Conservation (phyloP, 2,329 filamentous ascomycete genomes). For the Aspergillus spinulosporus region DNA sequence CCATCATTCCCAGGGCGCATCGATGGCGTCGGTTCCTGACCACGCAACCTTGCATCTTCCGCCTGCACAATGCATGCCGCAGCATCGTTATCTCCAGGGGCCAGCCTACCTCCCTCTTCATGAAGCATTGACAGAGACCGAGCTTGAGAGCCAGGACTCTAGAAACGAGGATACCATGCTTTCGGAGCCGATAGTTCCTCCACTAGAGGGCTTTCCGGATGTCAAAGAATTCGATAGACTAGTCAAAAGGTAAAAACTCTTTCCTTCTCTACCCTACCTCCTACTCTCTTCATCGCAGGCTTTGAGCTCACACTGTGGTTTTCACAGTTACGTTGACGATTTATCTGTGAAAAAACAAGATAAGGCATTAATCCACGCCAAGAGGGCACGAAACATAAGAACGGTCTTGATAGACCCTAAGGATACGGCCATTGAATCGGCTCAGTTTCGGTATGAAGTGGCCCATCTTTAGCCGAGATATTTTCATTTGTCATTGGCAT, state of each 20-base stretch:
- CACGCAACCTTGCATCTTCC: slow-evolving; percentile 37
- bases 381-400: slow-evolving; percentile 49
- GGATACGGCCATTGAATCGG: slow-evolving; percentile 52
- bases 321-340: slow-evolving; percentile 49
- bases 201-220: slow-evolving; percentile 47
- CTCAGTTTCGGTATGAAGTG: slow-evolving; percentile 49
- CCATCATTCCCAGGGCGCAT: slow-evolving; percentile 35
- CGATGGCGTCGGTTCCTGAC: slow-evolving; percentile 35
- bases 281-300: background rate
- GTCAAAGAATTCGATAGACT: slow-evolving; percentile 49
- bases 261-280: background rate
- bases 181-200: slow-evolving; percentile 47
- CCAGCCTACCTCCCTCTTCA: slow-evolving; percentile 38
- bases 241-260: slow-evolving; percentile 44
- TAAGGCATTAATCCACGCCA: slow-evolving; percentile 53
- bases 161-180: slow-evolving; percentile 45
- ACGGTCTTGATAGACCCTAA: slow-evolving; percentile 51
- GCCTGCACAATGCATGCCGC: slow-evolving; percentile 34
- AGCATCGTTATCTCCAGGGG: slow-evolving; percentile 34
- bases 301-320: background rate
- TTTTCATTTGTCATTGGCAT: background rate
- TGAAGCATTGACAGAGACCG: slow-evolving; percentile 37
- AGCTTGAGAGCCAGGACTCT: slow-evolving; percentile 48
- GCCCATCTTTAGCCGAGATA: background rate
- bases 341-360: slow-evolving; percentile 54